Base-by-base conservation (phyloP, 140 eudicot species). In the Senecio squalidus region DNA sequence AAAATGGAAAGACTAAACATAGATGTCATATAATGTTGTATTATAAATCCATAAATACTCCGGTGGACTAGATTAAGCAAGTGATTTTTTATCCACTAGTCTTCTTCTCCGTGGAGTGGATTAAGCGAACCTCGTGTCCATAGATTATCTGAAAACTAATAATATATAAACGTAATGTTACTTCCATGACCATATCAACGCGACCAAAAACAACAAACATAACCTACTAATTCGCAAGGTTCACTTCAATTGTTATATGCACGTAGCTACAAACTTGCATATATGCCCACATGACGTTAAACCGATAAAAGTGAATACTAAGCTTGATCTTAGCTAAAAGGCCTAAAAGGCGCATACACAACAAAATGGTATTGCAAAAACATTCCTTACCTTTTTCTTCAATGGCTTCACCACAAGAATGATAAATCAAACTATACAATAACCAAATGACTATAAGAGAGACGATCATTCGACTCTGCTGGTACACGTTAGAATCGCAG, bases 401-500 rank as follows among this genome's bases (percentile, higher is more conserved):
- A 24, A 21, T 57, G 48, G 63, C 47, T 66, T 55, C 20, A 56
- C 64, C 52, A 24, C 1, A 58, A 17, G 44, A 68, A 56, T 57
- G 58, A 24, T 46, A 24, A 60, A 29, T 54, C 60, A 71, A 52
- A 66, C 70, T 71, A 60, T 60, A 70, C 78, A 55, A 54, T 24
- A 31, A 18, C 23, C 24, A 46, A 29, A 44, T 22, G n/a, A 41
- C 7, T 55, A 40, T 8, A 30, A 15, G 39, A 17, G 57, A 1
- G 4, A 28, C 16, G 18, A 72, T 68, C 50, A 78, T 51, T 67
- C 89, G 14, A 88, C 93, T 63, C 83, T 79, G 58, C 80, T 84
- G 51, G 96, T 77, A 76, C 98, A 87, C 33, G 85, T 75, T 39
- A 74, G 67, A 64, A 92, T 81, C 10, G 80, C 95, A 6, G 89